Evolutionary conservation across 1,284 basidiomycete species (phyloP), one percentile per base, ranked within the genome.

Genomic region (Melanopsichium pennsylvanicum): DNA sequence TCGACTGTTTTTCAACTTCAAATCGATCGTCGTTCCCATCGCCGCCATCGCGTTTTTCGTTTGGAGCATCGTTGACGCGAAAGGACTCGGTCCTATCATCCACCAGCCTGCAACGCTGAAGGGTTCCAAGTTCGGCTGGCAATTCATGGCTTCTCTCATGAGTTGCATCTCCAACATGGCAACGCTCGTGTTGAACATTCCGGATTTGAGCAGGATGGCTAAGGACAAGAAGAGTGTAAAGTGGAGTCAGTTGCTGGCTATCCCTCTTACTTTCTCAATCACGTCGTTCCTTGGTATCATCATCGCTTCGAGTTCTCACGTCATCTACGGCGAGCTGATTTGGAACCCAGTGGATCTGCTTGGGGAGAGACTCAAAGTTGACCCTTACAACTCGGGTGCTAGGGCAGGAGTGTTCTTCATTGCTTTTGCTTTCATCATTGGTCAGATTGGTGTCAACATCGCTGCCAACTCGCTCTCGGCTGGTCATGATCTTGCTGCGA

Each of bases 391-490:
- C 85, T 38, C 66, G 6, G 76, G 72, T 5, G 73, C 78, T 5
- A 72, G 83, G 8, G 82, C 83, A 0, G 83, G 80, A 3, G 79
- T 83, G 8, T 84, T 83, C 84, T 92, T 92, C 84, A 92, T 93
- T 76, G 63, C 72, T 0, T 42, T 69, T 12, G 86, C 87, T 15
- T 90, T 91, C 80, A 87, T 89, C 64, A 86, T 91, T 71, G 89
- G 88, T 7, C 89, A 90, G 82, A 72, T 83, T 18, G 79, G 80
- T 37, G 81, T 82, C 59, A 83, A 83, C 64, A 89, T 92, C 72
- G 89, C 89, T 11, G 90, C 92, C 44, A 93, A 93, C 83, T 89
- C 89, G 4, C 87, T 93, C 68, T 89, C 87, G 31, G 91, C 91
- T 5, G 90, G 92, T 6, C 91, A 90, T 74, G 91, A 93, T 82